Evolutionary conservation across 2,329 filamentous ascomycete species (phyloP).

Genomic region (Cladophialophora bantiana): DNA sequence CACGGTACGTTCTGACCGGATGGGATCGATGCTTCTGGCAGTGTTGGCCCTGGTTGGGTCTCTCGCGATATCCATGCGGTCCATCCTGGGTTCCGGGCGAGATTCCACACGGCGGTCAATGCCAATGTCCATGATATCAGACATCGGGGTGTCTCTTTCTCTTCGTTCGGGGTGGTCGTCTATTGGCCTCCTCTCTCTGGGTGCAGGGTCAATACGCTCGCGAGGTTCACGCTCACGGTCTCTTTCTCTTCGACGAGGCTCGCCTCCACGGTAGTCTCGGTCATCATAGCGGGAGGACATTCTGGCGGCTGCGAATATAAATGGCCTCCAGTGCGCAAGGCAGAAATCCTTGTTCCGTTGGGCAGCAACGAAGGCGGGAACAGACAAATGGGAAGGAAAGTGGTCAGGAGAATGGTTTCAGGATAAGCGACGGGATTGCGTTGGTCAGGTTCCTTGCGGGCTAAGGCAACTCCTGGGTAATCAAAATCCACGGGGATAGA

Average conservation of each 20-base stretch:
- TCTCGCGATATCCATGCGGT: slow-evolving; percentile 25
- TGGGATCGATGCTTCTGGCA: slow-evolving; percentile 29
- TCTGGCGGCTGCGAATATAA: slow-evolving; percentile 28
- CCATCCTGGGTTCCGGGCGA: slow-evolving; percentile 18
- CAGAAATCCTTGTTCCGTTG: slow-evolving; percentile 31
- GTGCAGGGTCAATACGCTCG: slow-evolving; percentile 26
- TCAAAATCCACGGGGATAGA: slow-evolving; percentile 24
- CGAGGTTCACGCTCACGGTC: slow-evolving; percentile 16
- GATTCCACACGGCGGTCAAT: slow-evolving; percentile 27
- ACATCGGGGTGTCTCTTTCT: slow-evolving; percentile 34
- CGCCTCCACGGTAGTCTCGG: slow-evolving; percentile 33
- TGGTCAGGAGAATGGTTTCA: slow-evolving; percentile 28
- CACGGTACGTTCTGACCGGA: slow-evolving; percentile 28
- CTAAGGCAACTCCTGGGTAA: slow-evolving; percentile 31
- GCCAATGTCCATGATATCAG: slow-evolving; percentile 31
- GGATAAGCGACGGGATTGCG: slow-evolving; percentile 30
- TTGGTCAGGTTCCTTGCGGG: slow-evolving; percentile 28
- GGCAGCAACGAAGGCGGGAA: slow-evolving; percentile 31
- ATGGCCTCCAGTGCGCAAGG: slow-evolving; percentile 17
- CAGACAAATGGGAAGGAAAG: slow-evolving; percentile 35
- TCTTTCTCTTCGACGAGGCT: slow-evolving; percentile 33
- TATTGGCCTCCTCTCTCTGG: slow-evolving; percentile 34
- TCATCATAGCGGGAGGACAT: slow-evolving; percentile 39
- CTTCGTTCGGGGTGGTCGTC: slow-evolving; percentile 26
- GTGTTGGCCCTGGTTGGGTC: slow-evolving; percentile 33